Evolutionary conservation across 257 asterid genomes (phyloP), one percentile per base, ranked within the genome.

Genomic region (Salvia rosmarinus): DNA sequence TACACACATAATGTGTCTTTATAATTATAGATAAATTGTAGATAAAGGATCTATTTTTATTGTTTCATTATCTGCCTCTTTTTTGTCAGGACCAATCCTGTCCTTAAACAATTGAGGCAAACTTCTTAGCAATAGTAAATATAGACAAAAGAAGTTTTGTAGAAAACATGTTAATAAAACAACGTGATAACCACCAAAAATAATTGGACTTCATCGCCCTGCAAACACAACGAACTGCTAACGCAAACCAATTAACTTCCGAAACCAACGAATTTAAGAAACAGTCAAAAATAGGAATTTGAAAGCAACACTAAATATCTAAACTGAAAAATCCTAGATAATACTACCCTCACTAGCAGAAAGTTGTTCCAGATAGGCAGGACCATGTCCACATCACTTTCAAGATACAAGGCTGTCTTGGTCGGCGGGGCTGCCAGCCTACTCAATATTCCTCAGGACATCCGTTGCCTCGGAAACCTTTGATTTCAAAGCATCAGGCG

Each of bases 401-500:
- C 83, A 88, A 70, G 89, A 82, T 49, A 85, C 86, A 32, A 80
- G 87, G 83, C 71, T 82, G 30, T 87, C 96, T 56, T 87, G 93
- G 57, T 85, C 89, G 0, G 89, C 83, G 0, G 96, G 78, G 73
- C 71, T 66, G 65, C 67, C 68, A 1, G 72, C 39, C 40, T 55
- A 79, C 44, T 80, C 89, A 50, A 84, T 90, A 70, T 88, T 86
- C 77, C 80, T 81, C 75, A 88, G 67, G 6, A 88, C 95, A 9
- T 88, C 95, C 85, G 86, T 82, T 14, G 95, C 95, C 77, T 88
- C 95, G 0, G 82, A 68, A 64, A 88, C 92, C 79, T 88, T 88
- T 1, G 87, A 77, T 74, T 84, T 88, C 80, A 88, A 71, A 77
- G 92, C 92, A 50, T 88, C 92, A 0, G 95, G 95, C 1, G 95